Percentiles rank a stretch among this genome's conserved stretches.
Evolutionary conservation across 305 asterid genomes (phyloP).

Genomic region (Solanum hybrid): DNA sequence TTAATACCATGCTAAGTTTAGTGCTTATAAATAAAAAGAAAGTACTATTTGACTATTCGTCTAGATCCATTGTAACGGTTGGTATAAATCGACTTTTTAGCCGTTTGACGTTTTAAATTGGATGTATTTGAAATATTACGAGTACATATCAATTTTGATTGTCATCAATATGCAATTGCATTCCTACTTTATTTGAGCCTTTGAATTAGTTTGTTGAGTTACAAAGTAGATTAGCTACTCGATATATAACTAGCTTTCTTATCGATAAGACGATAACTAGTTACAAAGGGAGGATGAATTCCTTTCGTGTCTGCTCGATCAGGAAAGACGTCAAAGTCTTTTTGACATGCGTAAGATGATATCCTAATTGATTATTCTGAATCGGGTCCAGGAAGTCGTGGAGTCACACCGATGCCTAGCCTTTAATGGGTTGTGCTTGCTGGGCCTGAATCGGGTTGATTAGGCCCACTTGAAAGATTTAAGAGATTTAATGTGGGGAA

Average conservation of each 20-base stretch:
- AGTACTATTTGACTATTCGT: no score
- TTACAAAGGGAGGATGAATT: neutral
- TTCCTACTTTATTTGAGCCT: neutral
- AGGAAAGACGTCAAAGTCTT: neutral
- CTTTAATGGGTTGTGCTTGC: neutral
- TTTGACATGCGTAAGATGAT: neutral
- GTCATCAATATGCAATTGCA: neutral
- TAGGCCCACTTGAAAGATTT: neutral
- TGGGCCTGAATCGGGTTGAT: neutral
- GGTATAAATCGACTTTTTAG: no score
- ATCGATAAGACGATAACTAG: neutral
- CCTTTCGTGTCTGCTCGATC: neutral
- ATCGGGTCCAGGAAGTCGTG: neutral
- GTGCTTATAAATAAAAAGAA: no score
- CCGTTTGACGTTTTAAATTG: no score
- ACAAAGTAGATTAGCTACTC: neutral
- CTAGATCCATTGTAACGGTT: no score
- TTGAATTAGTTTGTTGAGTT: neutral
- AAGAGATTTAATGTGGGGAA: no score
- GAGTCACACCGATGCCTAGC: neutral
- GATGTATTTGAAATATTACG: neutral
- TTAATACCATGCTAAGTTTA: no score
- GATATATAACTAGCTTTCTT: neutral
- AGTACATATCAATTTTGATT: neutral
- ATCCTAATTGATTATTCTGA: no score